A percentile compares a stretch with the other conserved stretches of the same genome.
These are phyloP conservation scores for Microcyclosporella mali DNA, from an alignment of 2,329 filamentous ascomycete species.

Conservation along the genomic window DNA sequence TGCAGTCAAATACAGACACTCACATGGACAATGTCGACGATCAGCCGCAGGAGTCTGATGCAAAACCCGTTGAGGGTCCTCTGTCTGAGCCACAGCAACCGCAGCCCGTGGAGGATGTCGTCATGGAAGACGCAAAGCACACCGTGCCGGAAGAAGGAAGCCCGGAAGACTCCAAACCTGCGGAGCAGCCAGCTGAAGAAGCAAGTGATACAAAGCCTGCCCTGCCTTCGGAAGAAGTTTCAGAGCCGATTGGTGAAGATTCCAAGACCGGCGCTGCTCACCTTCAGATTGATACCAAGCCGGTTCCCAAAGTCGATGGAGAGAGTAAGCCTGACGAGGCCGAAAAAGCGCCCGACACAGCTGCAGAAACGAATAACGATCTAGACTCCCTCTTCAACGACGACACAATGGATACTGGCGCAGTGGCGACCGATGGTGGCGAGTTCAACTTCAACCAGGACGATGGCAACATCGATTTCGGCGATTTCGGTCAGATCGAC, in stretches of 20 bases:
- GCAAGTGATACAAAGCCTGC: conserved; percentile 1
- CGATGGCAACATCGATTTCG: conserved; percentile 29
- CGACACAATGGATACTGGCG: conserved; percentile 11
- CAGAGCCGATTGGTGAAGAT: conserved; percentile 4
- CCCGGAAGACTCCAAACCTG: neutral
- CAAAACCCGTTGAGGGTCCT: neutral
- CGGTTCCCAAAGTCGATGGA: neutral
- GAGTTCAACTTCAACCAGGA: conserved; percentile 19
- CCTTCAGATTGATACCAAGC: conserved; percentile 3
- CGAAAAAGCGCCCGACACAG: conserved; percentile 24
- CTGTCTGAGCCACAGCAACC: neutral
- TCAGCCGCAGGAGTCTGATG: neutral
- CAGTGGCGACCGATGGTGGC: conserved; percentile 5
- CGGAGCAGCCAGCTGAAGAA: neutral
- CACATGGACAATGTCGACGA: too few relatives aligned
- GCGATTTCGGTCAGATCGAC: conserved; percentile 23
- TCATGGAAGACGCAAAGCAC: conserved; percentile 7
- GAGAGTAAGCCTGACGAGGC: conserved; percentile 13
- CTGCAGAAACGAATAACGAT: conserved; percentile 18
- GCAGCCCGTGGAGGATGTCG: conserved; percentile 3
- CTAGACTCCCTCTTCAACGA: conserved; percentile 34
- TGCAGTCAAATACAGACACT: too few relatives aligned
- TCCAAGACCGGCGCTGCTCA: neutral
- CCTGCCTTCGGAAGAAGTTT: neutral
- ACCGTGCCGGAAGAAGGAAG: neutral